Base-by-base conservation (phyloP, 495 filamentous ascomycete species). In the Aspergillus sclerotiicarbonarius region DNA sequence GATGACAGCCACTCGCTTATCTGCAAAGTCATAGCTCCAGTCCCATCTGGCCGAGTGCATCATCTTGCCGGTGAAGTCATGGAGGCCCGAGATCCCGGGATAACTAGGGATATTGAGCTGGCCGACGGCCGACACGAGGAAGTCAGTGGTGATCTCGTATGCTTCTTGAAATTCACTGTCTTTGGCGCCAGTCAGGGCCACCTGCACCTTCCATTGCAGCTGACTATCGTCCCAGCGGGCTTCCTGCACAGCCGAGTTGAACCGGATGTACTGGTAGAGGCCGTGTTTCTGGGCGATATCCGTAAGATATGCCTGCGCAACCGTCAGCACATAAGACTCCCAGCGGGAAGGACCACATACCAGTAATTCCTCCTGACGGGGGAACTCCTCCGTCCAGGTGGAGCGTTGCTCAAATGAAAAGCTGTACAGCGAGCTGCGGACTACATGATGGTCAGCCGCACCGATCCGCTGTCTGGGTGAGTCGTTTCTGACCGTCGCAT, bases 361-460 rank as follows among this genome's bases (percentile, higher is more conserved):
- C 50, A 80, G 76, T 25, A 88, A 83, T 63, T 88, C 87, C 48
- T 77, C 76, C 53, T 87, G 84, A 0, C 84, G 84, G 0, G 86
- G 81, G 61, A 87, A 88, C 39, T 87, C 79, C 30, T 81, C 71
- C 5, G 83, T 80, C 86, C 87, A 89, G 62, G 80, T 68, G 9
- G 83, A 74, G 29, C 85, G 86, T 12, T 86, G 84, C 30, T 85
- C 86, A 59, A 88, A 89, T 5, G 82, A 82, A 63, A 83, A 88
- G 57, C 83, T 86, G 67, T 89, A 90, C 10, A 82, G 61, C 1
- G 70, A 49, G 49, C 77, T 79, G 68, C 71, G 74, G 10, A 82
- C 76, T 78, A 54, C 0, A 13, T 4, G 7, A 19, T 20, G 19
- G 12, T 66, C 21, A 68, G 60, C 12, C 15, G 13, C 37, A 2